phyloP scores from a whole-genome alignment of 208 protist species.

The Vickermania ingenoplastis region DNA sequence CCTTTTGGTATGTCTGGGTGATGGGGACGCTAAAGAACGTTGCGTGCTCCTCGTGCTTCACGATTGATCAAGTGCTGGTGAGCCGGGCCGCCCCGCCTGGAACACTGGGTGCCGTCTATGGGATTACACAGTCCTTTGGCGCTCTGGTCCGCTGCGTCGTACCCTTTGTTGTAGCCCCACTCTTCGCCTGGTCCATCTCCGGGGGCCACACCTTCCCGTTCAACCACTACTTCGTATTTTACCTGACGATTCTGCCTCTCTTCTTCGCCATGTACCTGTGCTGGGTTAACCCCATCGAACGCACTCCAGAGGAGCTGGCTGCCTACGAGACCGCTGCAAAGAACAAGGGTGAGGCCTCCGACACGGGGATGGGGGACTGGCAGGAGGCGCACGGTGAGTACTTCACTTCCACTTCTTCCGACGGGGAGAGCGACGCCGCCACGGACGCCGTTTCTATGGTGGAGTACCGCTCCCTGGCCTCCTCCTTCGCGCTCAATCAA shows the following conservation, averaged over 20 bases:
- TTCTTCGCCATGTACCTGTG: constrained; percentile 18
- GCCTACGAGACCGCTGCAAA: neutral
- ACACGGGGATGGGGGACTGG: too few species aligned
- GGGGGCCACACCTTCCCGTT: constrained; percentile 26
- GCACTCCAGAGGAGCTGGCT: neutral
- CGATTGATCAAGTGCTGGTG: constrained; percentile 15
- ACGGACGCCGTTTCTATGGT: neutral
- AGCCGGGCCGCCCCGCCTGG: constrained; percentile 12
- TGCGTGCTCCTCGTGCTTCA: constrained; percentile 14
- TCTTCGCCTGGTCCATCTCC: constrained; percentile 25
- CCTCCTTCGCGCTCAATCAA: neutral
- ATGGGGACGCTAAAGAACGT: constrained; percentile 10
- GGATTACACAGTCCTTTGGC: constrained; percentile 19
- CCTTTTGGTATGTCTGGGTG: constrained; percentile 6
- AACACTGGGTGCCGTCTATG: constrained; percentile 16
- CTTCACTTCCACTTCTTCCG: too few species aligned
- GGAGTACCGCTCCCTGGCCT: neutral
- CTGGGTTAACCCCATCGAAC: neutral
- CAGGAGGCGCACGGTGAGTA: too few species aligned
- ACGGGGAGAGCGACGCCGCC: neutral
- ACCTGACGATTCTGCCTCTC: constrained; percentile 28
- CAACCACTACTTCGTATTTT: constrained; percentile 48
- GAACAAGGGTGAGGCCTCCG: neutral
- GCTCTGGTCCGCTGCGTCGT: constrained; percentile 15
- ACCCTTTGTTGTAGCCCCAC: constrained; percentile 11